A percentile compares a stretch with the other conserved stretches of the same genome.
Evolutionary conservation across 352 stramenopile species (phyloP).

Genomic region (Blastocystis sp.): DNA sequence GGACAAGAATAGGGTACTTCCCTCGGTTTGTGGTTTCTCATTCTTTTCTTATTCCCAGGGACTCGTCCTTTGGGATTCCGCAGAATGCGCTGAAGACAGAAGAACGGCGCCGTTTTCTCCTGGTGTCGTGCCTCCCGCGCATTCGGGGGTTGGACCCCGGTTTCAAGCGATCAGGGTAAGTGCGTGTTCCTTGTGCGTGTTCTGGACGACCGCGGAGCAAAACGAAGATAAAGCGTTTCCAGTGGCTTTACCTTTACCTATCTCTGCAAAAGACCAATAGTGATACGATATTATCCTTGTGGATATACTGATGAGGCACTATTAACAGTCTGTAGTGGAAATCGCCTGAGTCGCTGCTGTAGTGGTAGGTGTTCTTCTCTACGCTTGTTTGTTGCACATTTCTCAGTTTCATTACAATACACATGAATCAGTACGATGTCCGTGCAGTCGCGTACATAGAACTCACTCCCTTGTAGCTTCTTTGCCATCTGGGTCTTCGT

Average conservation of each 20-base stretch:
- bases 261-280: constrained; percentile 62
- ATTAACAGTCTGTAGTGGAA: constrained; percentile 18
- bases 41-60: not conserved
- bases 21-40: not conserved
- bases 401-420: no score
- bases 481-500: not conserved
- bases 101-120: no score
- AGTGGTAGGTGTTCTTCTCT: not conserved
- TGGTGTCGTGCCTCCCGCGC: no score
- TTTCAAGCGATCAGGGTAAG: not conserved
- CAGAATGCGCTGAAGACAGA: no score
- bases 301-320: constrained; percentile 55
- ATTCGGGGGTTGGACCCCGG: no score
- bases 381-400: constrained; percentile 36
- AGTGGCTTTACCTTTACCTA: constrained; percentile 53
- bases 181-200: not conserved
- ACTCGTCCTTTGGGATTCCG: no score
- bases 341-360: constrained; percentile 24
- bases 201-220: constrained; percentile 4
- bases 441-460: not conserved
- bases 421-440: not conserved
- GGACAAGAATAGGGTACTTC: not conserved
- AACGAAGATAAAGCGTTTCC: constrained; percentile 41
- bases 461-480: not conserved
- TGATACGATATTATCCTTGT: constrained; percentile 67